Conservation (phyloP, 176 grass and related monocot species). For the Zoysia japonica region DNA sequence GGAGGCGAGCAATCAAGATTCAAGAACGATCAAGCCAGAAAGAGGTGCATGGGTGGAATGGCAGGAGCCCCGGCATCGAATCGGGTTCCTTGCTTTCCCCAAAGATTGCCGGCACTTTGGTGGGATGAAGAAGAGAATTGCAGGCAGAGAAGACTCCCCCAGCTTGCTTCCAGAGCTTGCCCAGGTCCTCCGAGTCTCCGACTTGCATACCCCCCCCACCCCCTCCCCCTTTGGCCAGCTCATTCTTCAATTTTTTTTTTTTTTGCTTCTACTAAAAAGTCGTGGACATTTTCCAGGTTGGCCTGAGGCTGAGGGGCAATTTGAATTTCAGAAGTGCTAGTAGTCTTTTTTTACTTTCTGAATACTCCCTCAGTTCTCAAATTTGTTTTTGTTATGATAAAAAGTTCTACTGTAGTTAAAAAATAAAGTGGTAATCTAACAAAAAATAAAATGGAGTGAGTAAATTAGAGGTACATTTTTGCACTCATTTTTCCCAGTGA, state of each 20-base stretch:
- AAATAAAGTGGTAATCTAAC: too few relatives aligned
- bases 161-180: conserved; percentile 3
- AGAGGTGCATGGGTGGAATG: not conserved
- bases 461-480: too few relatives aligned
- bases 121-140: not conserved
- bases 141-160: conserved; percentile 9
- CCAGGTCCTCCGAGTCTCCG: not conserved
- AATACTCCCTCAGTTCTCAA: too few relatives aligned
- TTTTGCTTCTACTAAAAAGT: not conserved
- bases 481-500: not conserved
- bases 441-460: too few relatives aligned
- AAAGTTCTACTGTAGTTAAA: too few relatives aligned
- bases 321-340: not conserved
- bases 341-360: too few relatives aligned
- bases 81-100: conserved; percentile 28
- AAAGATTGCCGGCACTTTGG: not conserved
- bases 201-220: conserved; percentile 1
- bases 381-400: too few relatives aligned
- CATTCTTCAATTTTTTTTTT: not conserved
- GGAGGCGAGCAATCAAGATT: not conserved
- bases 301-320: not conserved
- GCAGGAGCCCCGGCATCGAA: conserved; percentile 8
- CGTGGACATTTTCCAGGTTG: conserved; percentile 5
- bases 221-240: conserved; percentile 8
- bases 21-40: conserved; percentile 8